Evolutionary conservation across 192 early-diverging fungal species (phyloP), one percentile per base, ranked within the genome.

Genomic region (Coemansia sp.): DNA sequence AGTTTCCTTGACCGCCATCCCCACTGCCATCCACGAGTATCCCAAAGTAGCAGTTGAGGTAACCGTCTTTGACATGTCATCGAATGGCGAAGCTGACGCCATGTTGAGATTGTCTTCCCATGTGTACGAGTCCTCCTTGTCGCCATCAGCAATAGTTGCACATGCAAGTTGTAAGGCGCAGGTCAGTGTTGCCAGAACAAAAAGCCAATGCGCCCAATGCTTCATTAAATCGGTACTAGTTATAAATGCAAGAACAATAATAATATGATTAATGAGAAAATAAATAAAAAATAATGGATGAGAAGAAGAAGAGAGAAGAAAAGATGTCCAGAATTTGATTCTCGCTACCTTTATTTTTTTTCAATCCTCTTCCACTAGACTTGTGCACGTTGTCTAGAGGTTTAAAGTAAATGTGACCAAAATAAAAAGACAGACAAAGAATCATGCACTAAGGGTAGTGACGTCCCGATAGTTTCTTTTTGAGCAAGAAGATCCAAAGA

Each of bases 1-100:
- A 12, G 53, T 55, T 15, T 55, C 53, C 53, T 55, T 55, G 53
- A 55, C 53, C 2, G 53, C 53, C 53, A 55, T 55, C 27, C 53
- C 53, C 10, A 55, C 12, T 11, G 53, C 11, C 53, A 55, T 31
- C 10, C 10, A 31, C 15, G n/a, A 1, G 27, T 22, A 20, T 50
- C 16, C 53, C 24, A 31, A 16, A 31, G 3, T 27, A 55, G 53
- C 10, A 27, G 53, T 55, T 11, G 53, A 31, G 13, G 11, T 55
- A 3, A 13, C 2, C 5, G 53, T 13, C 5, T 24, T 55, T 31
- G 53, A 31, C 11, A 55, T 13, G 24, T 50, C 49, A 2, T 50
- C 49, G 15, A 55, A 55, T 31, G 29, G 53, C 53, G 53, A 55
- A 3, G 53, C 53, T 10, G 24, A 31, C 5, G 53, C 53, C 27